Conservation (phyloP, 441 rosid genomes). For the Melastoma candidum region DNA sequence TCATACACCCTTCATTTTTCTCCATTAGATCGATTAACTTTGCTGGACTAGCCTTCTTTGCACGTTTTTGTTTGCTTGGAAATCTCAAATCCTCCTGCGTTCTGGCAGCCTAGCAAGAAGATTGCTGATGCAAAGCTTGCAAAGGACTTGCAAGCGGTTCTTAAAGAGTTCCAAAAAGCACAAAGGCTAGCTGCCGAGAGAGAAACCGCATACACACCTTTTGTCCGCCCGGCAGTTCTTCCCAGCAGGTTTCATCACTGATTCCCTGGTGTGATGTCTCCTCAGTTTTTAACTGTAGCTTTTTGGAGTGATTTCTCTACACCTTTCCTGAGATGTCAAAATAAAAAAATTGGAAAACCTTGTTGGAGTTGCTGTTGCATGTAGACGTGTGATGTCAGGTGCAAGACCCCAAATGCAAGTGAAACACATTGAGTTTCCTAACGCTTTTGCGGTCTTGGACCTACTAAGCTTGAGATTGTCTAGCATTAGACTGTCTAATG, state of each 20-base stretch:
- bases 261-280: background rate
- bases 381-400: no score
- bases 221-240: conserved; percentile 46
- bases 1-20: no score
- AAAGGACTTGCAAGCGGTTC: conserved; percentile 84
- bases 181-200: conserved; percentile 86
- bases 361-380: no score
- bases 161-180: conserved; percentile 94
- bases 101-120: conserved; percentile 74
- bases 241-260: conserved; percentile 44
- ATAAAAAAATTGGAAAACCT: no score
- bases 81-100: conserved; percentile 1
- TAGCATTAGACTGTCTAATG: no score
- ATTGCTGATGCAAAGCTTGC: conserved; percentile 93
- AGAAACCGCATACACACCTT: conserved; percentile 80
- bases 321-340: background rate
- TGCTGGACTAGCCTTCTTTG: background rate
- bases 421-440: no score
- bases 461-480: no score
- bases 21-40: background rate
- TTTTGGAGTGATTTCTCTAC: background rate
- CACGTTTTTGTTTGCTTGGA: background rate
- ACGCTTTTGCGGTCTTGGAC: no score
- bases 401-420: no score
- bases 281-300: background rate